These are phyloP conservation scores for Globisporangium emineosum DNA, from an alignment of 352 stramenopile genomes.

Conservation along the genomic window DNA sequence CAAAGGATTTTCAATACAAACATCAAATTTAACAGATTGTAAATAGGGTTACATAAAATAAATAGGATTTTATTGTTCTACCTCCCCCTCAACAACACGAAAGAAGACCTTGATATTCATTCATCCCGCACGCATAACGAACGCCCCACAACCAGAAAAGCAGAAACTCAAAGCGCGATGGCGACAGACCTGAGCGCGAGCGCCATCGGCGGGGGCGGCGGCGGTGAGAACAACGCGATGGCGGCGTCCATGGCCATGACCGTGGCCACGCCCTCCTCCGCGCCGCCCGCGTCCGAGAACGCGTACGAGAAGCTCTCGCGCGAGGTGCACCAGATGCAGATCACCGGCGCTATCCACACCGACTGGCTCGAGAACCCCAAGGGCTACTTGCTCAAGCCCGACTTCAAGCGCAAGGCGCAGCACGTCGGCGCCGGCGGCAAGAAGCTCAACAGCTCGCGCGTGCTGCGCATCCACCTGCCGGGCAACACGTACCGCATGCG, in stretches of 20 bases:
- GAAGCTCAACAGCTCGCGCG: conserved; percentile 78
- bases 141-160: background rate
- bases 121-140: conserved; percentile 2
- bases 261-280: conserved; percentile 18
- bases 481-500: conserved; percentile 77
- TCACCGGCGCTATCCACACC: conserved; percentile 85
- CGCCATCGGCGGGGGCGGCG: conserved; percentile 33
- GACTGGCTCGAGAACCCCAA: conserved; percentile 90
- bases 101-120: background rate
- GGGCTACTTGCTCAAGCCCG: conserved; percentile 83
- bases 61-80: too few relatives aligned
- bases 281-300: conserved; percentile 53
- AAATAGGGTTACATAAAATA: too few relatives aligned
- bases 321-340: conserved; percentile 89
- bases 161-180: conserved; percentile 17
- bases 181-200: conserved; percentile 52
- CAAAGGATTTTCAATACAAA: too few relatives aligned
- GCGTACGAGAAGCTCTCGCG: conserved; percentile 88
- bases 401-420: conserved; percentile 87
- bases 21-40: background rate
- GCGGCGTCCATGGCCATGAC: conserved; percentile 13
- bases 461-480: conserved; percentile 74
- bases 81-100: conserved; percentile 1
- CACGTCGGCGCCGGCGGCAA: conserved; percentile 83
- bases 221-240: conserved; percentile 17